These are phyloP conservation scores for Candida coleopterorum DNA, from an alignment of 805 yeast species.

Conservation along the genomic window DNA sequence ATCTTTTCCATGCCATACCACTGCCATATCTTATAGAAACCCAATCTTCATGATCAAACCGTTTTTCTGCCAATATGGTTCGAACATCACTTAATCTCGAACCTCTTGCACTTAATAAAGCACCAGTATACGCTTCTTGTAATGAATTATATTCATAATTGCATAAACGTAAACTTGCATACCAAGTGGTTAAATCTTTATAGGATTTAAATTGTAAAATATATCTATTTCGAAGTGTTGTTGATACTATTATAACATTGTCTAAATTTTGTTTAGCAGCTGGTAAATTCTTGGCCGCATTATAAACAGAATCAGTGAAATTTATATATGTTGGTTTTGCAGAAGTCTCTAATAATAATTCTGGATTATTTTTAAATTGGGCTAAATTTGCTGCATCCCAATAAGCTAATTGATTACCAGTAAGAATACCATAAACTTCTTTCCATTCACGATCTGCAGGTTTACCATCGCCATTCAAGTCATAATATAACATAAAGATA, in stretches of 20 bases:
- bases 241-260: conserved; percentile 82
- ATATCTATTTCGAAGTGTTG: conserved; percentile 86
- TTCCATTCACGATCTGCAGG: conserved; percentile 83
- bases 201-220: conserved; percentile 70
- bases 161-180: conserved; percentile 74
- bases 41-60: conserved; percentile 90
- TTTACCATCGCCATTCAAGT: conserved; percentile 77
- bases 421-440: conserved; percentile 86
- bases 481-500: conserved; percentile 66
- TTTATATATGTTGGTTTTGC: conserved; percentile 84
- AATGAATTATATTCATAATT: conserved; percentile 75
- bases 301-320: conserved; percentile 83
- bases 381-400: conserved; percentile 80
- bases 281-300: conserved; percentile 63
- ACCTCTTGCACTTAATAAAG: conserved; percentile 87
- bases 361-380: conserved; percentile 47
- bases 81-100: conserved; percentile 81
- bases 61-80: conserved; percentile 77
- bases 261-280: conserved; percentile 58
- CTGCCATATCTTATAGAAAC: conserved; percentile 90
- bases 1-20: conserved; percentile 97
- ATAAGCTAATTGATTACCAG: conserved; percentile 86
- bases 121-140: conserved; percentile 97
- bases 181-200: conserved; percentile 70
- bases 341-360: conserved; percentile 50